Conservation (phyloP, 768 basidiomycete genomes). For the Xerocomus spinulosus region DNA sequence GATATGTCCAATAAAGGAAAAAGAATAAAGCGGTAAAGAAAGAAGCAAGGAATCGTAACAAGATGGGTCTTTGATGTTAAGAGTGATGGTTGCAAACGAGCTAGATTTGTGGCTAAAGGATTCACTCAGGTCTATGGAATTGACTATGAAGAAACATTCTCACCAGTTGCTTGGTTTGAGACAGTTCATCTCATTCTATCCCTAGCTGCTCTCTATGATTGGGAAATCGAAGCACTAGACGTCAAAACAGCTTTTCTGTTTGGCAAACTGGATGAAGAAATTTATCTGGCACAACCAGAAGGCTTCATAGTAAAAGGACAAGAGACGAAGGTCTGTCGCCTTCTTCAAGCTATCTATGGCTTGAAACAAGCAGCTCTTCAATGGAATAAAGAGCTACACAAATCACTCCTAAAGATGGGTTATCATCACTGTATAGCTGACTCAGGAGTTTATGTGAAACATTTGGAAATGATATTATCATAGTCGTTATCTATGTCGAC, state of each 20-base stretch:
- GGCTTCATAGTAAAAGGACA: not conserved
- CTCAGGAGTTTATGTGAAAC: not conserved
- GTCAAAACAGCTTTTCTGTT: constrained; percentile 41
- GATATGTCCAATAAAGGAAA: no score
- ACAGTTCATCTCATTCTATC: not conserved
- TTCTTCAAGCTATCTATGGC: not conserved
- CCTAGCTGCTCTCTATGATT: constrained; percentile 13
- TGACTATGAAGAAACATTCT: constrained; percentile 27
- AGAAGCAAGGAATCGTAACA: no score
- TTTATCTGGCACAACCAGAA: not conserved
- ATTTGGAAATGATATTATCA: not conserved
- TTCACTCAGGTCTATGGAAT: constrained; percentile 31
- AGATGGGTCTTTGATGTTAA: not conserved
- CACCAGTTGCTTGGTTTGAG: not conserved
- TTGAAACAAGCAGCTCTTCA: not conserved
- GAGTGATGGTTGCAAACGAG: constrained; percentile 22
- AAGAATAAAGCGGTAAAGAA: no score
- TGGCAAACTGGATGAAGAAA: constrained; percentile 8
- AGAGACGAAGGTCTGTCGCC: not conserved
- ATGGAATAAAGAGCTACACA: not conserved
- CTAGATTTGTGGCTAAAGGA: constrained; percentile 34
- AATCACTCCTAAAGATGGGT: not conserved
- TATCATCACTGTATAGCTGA: not conserved
- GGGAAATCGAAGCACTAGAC: constrained; percentile 39
- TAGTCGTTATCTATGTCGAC: not conserved